These are phyloP conservation scores for Aurantiochytrium sp. DNA, from an alignment of 108 stramenopile species.

Conservation along the genomic window DNA sequence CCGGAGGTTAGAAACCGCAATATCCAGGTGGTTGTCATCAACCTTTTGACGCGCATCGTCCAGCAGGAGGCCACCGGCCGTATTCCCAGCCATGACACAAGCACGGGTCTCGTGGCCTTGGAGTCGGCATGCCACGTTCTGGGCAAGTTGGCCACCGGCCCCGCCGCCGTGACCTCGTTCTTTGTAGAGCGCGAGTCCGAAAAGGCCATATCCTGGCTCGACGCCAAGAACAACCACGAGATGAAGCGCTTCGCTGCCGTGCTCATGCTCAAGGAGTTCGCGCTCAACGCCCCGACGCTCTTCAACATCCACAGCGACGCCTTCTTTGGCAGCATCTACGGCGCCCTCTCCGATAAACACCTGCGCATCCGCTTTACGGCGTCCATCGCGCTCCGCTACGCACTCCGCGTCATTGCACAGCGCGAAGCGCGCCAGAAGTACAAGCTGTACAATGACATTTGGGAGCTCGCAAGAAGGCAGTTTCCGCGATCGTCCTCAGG, in stretches of 20 bases:
- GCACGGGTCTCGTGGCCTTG: neutral
- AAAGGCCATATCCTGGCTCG: neutral
- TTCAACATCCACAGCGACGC: neutral
- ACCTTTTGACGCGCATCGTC: neutral
- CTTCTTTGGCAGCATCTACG: neutral
- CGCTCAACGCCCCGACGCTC: constrained; percentile 2
- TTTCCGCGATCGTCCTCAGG: neutral
- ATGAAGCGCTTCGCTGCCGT: constrained; percentile 23
- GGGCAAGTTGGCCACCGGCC: neutral
- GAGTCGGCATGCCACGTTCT: constrained; percentile 8
- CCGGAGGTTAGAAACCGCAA: neutral
- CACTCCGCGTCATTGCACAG: neutral
- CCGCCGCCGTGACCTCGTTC: neutral
- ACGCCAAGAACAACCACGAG: neutral
- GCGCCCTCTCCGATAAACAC: neutral
- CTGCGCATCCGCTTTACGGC: neutral
- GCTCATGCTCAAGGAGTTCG: neutral
- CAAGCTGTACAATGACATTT: constrained; percentile 17
- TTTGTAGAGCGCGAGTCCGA: constrained; percentile 8
- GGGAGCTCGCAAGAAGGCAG: neutral
- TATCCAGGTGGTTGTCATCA: neutral
- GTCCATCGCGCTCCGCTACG: neutral
- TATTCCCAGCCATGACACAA: neutral
- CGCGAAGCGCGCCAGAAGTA: constrained; percentile 14
- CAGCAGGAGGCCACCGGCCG: neutral